Evolutionary conservation across 805 yeast species (phyloP).

Genomic region (Zygosaccharomyces kombuchaensis): DNA sequence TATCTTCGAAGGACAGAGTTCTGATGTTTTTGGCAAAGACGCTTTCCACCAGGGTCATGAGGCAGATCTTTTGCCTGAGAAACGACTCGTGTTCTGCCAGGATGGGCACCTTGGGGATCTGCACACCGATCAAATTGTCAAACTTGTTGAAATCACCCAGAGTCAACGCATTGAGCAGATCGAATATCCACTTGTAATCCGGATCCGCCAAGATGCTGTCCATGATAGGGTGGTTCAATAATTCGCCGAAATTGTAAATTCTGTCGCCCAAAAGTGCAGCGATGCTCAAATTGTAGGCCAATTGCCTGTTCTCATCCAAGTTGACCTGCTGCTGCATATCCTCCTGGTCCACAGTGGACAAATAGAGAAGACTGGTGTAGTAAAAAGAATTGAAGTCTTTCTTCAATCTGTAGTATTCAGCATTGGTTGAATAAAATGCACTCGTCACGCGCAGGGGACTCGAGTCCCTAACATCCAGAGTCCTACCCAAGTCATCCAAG

Average conservation of each 20-base stretch:
- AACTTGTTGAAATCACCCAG: slow-evolving; percentile 71
- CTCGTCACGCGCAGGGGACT: slow-evolving; percentile 67
- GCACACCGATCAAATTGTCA: slow-evolving; percentile 43
- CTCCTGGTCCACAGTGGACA: slow-evolving; percentile 58
- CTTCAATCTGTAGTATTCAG: slow-evolving; percentile 68
- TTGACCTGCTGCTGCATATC: slow-evolving; percentile 33
- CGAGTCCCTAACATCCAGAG: slow-evolving; percentile 54
- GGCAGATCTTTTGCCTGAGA: slow-evolving; percentile 83
- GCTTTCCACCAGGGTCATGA: slow-evolving; percentile 86
- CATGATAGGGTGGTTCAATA: slow-evolving; percentile 83
- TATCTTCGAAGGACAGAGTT: slow-evolving; percentile 65
- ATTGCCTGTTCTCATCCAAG: slow-evolving; percentile 39
- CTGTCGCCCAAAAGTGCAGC: slow-evolving; percentile 88
- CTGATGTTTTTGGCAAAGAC: slow-evolving; percentile 77
- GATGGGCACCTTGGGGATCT: slow-evolving; percentile 47
- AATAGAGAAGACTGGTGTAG: slow-evolving; percentile 71
- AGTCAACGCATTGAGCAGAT: slow-evolving; percentile 66
- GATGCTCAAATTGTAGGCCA: slow-evolving; percentile 73
- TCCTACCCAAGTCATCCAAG: slow-evolving; percentile 55
- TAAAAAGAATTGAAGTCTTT: slow-evolving; percentile 80
- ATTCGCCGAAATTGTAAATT: slow-evolving; percentile 93
- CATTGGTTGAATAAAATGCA: slow-evolving; percentile 74
- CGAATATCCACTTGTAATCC: slow-evolving; percentile 64
- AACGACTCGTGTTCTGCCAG: slow-evolving; percentile 58
- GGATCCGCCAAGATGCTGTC: slow-evolving; percentile 43